Evolutionary conservation across 192 early-diverging fungal genomes (phyloP).

Genomic region (Coemansia javaensis): DNA sequence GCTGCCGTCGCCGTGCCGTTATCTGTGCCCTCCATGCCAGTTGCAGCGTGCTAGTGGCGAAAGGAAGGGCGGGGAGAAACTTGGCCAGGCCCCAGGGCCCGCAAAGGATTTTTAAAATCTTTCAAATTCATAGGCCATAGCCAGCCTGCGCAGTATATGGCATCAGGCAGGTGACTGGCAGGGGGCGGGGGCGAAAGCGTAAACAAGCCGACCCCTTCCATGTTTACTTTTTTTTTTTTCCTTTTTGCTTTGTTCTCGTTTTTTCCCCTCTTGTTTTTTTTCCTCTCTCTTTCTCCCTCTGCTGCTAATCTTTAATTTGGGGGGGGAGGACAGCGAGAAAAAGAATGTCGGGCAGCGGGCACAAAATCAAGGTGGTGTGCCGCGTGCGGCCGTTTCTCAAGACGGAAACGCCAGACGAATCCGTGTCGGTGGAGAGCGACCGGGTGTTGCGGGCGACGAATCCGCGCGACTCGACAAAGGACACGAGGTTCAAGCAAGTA

Average conservation of each 20-base stretch:
- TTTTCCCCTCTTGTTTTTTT: conserved; percentile 3
- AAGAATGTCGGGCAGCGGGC: conserved; percentile 16
- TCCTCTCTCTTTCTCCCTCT: not conserved
- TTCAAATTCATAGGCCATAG: too few relatives aligned
- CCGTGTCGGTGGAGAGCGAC: conserved; percentile 35
- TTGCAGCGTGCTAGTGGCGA: too few relatives aligned
- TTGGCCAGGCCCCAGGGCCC: too few relatives aligned
- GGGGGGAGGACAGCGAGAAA: too few relatives aligned
- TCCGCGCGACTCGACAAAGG: conserved; percentile 51
- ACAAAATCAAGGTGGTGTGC: conserved; percentile 59
- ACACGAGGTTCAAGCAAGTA: conserved; percentile 41
- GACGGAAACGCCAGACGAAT: conserved; percentile 49
- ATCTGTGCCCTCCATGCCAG: too few relatives aligned
- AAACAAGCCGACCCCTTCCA: conserved; percentile 9
- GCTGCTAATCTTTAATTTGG: not conserved
- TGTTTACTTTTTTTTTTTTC: conserved; percentile 13
- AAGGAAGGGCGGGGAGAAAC: too few relatives aligned
- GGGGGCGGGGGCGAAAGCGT: not conserved
- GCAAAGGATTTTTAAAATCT: too few relatives aligned
- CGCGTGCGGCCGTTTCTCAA: conserved; percentile 59
- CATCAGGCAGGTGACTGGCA: too few relatives aligned
- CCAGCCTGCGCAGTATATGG: too few relatives aligned
- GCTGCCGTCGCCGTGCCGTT: too few relatives aligned
- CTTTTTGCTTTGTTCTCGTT: not conserved
- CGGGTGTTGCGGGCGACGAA: conserved; percentile 53